A percentile compares a stretch with the other conserved stretches of the same genome.
Conservation (phyloP, 805 yeast genomes). For the Debaryomyces maramus region DNA sequence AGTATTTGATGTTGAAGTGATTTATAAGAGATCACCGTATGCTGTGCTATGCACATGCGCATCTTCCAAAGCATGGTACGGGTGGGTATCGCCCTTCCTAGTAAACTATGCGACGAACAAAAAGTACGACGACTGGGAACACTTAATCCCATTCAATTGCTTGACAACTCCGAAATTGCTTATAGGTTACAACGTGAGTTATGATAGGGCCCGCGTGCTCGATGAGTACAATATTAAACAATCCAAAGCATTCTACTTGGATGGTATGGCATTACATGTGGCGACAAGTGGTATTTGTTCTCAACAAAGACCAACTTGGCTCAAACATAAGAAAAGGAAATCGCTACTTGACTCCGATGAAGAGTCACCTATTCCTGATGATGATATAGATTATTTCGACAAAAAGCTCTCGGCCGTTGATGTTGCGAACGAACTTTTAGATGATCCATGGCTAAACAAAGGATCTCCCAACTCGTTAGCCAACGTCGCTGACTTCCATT, state of each 20-base stretch:
- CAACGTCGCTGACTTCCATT: constrained; percentile 77
- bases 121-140: constrained; percentile 44
- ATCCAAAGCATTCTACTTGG: constrained; percentile 77
- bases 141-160: constrained; percentile 75
- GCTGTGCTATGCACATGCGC: constrained; percentile 82
- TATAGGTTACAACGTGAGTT: constrained; percentile 88
- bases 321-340: constrained; percentile 50
- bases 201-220: constrained; percentile 79
- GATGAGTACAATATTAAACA: constrained; percentile 77
- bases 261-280: constrained; percentile 90
- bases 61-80: constrained; percentile 81
- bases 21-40: constrained; percentile 71
- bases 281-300: constrained; percentile 93
- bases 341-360: constrained; percentile 15
- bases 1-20: constrained; percentile 87
- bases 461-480: constrained; percentile 79
- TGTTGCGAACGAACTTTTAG: constrained; percentile 34
- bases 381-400: constrained; percentile 4
- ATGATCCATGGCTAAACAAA: constrained; percentile 82
- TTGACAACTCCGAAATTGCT: constrained; percentile 51
- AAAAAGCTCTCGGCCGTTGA: constrained; percentile 19
- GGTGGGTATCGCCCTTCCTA: constrained; percentile 90
- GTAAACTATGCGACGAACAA: constrained; percentile 48
- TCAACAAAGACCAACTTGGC: constrained; percentile 80
- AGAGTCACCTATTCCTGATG: constrained; percentile 8